phyloP scores from a whole-genome alignment of 2,329 filamentous ascomycete species.

The Fusarium protoensiforme region DNA sequence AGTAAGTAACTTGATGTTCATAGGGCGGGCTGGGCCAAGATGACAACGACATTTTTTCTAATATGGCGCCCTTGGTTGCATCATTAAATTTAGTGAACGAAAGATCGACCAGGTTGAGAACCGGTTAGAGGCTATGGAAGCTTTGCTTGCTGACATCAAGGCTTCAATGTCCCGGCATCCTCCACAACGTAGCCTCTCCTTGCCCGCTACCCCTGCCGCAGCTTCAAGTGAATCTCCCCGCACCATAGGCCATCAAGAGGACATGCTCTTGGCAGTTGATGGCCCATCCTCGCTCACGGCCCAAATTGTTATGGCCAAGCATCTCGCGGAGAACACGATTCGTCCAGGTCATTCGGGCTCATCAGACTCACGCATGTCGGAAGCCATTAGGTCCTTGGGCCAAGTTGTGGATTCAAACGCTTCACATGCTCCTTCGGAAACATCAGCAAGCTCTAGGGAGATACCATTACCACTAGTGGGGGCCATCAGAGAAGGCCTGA shows the following conservation, averaged over 20 bases:
- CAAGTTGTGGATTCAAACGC: background rate
- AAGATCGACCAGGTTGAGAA: background rate
- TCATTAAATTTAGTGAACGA: background rate
- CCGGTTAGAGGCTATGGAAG: background rate
- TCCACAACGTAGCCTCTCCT: background rate
- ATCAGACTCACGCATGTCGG: background rate
- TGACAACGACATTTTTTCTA: no score
- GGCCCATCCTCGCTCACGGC: background rate
- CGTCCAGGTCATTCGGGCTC: background rate
- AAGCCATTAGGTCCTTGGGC: background rate
- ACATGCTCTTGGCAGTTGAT: background rate
- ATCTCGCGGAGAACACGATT: background rate
- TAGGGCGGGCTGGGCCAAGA: no score
- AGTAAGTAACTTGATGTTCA: background rate
- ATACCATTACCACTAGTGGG: background rate
- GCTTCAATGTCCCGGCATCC: background rate
- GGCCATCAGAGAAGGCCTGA: background rate
- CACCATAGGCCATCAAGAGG: background rate
- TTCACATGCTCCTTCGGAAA: background rate
- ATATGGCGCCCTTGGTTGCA: no score
- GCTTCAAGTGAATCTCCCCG: background rate
- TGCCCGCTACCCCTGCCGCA: background rate
- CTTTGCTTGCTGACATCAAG: background rate
- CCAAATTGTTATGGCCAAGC: background rate
- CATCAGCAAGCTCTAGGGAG: background rate